These are phyloP conservation scores for Euphorbia tirucalli DNA, from an alignment of 345 rosid species.

Conservation along the genomic window DNA sequence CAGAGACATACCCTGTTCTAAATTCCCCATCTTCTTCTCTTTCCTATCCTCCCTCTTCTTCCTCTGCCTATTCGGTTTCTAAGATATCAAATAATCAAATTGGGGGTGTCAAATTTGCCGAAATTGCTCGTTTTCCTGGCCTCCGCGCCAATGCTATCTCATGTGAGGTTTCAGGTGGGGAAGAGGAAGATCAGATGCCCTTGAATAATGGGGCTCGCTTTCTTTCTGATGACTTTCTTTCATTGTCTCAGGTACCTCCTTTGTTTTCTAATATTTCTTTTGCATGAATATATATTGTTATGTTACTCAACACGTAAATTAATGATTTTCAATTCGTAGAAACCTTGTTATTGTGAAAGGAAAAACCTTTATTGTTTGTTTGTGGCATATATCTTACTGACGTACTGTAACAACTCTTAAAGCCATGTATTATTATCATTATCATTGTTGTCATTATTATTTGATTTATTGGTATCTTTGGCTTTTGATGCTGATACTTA, in stretches of 20 bases:
- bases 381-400: not conserved
- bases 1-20: constrained; percentile 32
- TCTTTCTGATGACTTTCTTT: constrained; percentile 40
- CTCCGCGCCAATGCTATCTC: constrained; percentile 43
- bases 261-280: not conserved
- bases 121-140: constrained; percentile 25
- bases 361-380: not conserved
- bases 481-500: not conserved
- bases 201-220: constrained; percentile 36
- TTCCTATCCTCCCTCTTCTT: constrained; percentile 33
- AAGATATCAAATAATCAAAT: constrained; percentile 28
- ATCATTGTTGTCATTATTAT: too few species aligned
- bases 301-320: too few species aligned
- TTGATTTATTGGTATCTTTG: not conserved
- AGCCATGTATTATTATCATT: not conserved
- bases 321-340: not conserved
- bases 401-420: not conserved
- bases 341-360: not conserved
- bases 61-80: constrained; percentile 27
- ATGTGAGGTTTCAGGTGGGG: constrained; percentile 42
- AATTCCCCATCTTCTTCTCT: constrained; percentile 23
- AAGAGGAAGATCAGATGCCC: constrained; percentile 34
- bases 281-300: not conserved
- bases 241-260: constrained; percentile 50
- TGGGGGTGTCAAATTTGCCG: constrained; percentile 44